Evolutionary conservation across 768 basidiomycete genomes (phyloP).

Genomic region (Lactarius hengduanensis): DNA sequence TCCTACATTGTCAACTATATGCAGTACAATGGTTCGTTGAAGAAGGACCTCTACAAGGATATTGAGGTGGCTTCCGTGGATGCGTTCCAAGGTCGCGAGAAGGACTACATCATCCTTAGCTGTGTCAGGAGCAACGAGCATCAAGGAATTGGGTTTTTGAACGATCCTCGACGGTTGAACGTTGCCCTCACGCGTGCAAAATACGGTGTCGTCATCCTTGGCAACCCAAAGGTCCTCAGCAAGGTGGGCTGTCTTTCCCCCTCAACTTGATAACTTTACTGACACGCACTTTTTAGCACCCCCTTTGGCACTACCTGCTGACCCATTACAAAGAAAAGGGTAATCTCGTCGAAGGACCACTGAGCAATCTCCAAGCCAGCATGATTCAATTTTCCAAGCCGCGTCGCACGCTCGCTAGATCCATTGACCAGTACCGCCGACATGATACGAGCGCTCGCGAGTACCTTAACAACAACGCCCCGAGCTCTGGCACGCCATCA

Average conservation of each 20-base stretch:
- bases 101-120: slow-evolving; percentile 98
- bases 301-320: slow-evolving; percentile 96
- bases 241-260: slow-evolving; percentile 58
- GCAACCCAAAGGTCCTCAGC: slow-evolving; percentile 99
- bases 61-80: slow-evolving; percentile 99
- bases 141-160: slow-evolving; percentile 98
- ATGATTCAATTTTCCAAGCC: slow-evolving; percentile 99
- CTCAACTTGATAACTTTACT: slow-evolving; percentile 14
- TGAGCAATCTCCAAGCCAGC: slow-evolving; percentile 93
- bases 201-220: slow-evolving; percentile 98
- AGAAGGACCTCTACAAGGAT: slow-evolving; percentile 99
- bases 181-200: slow-evolving; percentile 97
- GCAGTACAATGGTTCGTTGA: slow-evolving; percentile 99
- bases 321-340: slow-evolving; percentile 98
- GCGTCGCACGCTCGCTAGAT: slow-evolving; percentile 80
- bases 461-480: slow-evolving; percentile 42
- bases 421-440: slow-evolving; percentile 90
- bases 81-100: slow-evolving; percentile 99
- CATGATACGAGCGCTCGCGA: slow-evolving; percentile 92
- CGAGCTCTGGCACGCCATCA: slow-evolving; percentile 81
- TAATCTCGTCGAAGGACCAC: slow-evolving; percentile 91
- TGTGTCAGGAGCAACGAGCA: slow-evolving; percentile 99
- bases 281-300: slow-evolving; percentile 61
- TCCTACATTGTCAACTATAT: slow-evolving; percentile 99
- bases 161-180: slow-evolving; percentile 93